Conservation (phyloP, 306 rosid genomes). For the Inga leiocalycina region DNA sequence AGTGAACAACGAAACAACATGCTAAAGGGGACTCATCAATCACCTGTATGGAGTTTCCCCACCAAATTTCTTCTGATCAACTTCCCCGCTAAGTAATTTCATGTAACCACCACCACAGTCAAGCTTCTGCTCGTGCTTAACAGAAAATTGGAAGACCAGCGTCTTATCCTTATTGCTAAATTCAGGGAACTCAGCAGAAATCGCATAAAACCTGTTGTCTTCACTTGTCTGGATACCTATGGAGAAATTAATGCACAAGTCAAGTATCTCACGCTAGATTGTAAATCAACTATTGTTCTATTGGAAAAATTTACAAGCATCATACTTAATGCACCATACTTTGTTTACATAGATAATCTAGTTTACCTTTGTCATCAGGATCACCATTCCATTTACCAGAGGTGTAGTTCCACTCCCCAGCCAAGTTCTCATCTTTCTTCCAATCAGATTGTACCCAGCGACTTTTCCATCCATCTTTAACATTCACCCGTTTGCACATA, state of each 20-base stretch:
- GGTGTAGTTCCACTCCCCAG: constrained; percentile 97
- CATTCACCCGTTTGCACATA: constrained; percentile 27
- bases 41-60: constrained; percentile 98
- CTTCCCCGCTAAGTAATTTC: constrained; percentile 86
- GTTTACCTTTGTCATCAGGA: constrained; percentile 75
- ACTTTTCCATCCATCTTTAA: constrained; percentile 87
- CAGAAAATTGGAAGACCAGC: constrained; percentile 90
- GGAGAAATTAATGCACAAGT: constrained; percentile 31
- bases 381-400: constrained; percentile 96
- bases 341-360: constrained; percentile 10
- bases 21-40: constrained; percentile 17
- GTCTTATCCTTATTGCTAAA: constrained; percentile 90
- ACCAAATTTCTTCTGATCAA: constrained; percentile 97
- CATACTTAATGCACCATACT: background rate
- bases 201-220: constrained; percentile 92
- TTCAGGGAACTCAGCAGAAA: constrained; percentile 96
- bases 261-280: background rate
- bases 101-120: constrained; percentile 99
- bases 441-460: constrained; percentile 96
- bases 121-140: constrained; percentile 98
- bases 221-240: constrained; percentile 98
- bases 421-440: constrained; percentile 83
- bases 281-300: background rate
- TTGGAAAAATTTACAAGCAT: constrained; percentile 7
- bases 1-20: background rate